Base-by-base conservation (phyloP, 441 rosid genomes). In the Euphorbia schlechtendalii region DNA sequence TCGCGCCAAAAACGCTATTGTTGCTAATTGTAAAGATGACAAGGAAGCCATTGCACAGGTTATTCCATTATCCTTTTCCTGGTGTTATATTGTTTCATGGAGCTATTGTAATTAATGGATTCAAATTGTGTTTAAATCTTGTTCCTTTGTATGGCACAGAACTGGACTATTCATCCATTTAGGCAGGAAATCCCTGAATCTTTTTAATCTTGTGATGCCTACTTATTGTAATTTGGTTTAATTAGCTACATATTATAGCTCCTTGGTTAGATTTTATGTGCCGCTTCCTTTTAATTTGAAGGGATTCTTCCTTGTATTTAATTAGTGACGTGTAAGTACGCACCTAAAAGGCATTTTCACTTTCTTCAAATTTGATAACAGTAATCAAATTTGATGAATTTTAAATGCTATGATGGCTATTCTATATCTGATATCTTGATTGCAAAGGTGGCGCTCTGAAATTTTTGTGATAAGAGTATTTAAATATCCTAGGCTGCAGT, bases 1-100 rank as follows among this genome's bases (percentile, higher is more conserved):
- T 62, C 83, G 97, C 77, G 96, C 99, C 70, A 90, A 90, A 85
- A 94, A 89, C 45, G 75, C 90, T 41, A 78, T 87, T 68, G 61
- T 94, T 45, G 90, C 90, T 30, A 61, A 84, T n/a, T 86, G 92
- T 55, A 86, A 87, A 56, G 97, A 86, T 59, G 92, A 94, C 68
- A 78, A 84, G 71, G 84, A 85, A 62, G 86, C 94, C 54, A 74
- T 90, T 77, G 83, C 92, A 0, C 94, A 90, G 97, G 97, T 93
- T 64, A 46, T 40, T 8, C 66, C 15, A 11, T 40, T 3, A 32
- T 59, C 45, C 48, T 51, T n/a, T n/a, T n/a, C n/a, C 63, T 17
- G 55, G 10, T 40, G n/a, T 22, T 32, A 4, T 55, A 25, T 8
- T 25, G 27, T 36, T 59, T 21, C 14, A 14, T 17, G 11, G 14